phyloP scores from a whole-genome alignment of 2,329 filamentous ascomycete genomes.

The Botryotinia globosa region DNA sequence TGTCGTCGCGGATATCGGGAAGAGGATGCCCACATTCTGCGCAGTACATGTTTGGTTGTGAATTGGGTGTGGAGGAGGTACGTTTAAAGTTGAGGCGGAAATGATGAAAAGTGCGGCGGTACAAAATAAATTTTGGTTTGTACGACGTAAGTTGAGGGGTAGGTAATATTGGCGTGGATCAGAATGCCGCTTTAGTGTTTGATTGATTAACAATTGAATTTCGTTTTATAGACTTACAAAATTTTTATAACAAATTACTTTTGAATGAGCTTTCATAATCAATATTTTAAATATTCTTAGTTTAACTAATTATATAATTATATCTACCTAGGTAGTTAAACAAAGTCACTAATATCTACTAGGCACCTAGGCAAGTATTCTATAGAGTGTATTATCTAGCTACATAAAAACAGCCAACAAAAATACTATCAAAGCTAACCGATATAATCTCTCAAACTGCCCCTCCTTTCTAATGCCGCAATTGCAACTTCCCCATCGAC shows the following conservation, averaged over 20 bases:
- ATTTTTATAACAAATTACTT: not conserved
- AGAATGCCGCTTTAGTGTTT: not conserved
- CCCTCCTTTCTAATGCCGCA: constrained; percentile 1
- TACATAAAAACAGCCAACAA: not conserved
- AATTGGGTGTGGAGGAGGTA: not conserved
- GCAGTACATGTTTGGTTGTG: constrained; percentile 30
- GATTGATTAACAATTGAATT: not conserved
- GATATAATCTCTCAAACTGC: not conserved
- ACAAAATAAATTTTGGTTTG: constrained; percentile 11
- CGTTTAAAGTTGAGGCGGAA: not conserved
- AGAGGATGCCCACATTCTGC: constrained; percentile 36
- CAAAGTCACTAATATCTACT: not conserved
- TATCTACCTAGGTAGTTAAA: not conserved
- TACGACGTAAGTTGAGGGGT: constrained; percentile 7
- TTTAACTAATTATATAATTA: not conserved
- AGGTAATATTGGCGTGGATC: not conserved
- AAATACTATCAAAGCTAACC: not conserved
- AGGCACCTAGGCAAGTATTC: not conserved
- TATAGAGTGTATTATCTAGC: not conserved
- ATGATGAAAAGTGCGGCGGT: not conserved
- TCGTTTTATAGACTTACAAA: not conserved
- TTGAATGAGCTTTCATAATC: no score
- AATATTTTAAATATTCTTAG: no score
- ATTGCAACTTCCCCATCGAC: not conserved
- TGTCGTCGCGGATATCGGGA: constrained; percentile 30